A percentile compares a stretch with the other conserved stretches of the same genome.
These are phyloP conservation scores for Trematosphaeria pertusa DNA, from an alignment of 2,329 filamentous ascomycete genomes.

Conservation along the genomic window DNA sequence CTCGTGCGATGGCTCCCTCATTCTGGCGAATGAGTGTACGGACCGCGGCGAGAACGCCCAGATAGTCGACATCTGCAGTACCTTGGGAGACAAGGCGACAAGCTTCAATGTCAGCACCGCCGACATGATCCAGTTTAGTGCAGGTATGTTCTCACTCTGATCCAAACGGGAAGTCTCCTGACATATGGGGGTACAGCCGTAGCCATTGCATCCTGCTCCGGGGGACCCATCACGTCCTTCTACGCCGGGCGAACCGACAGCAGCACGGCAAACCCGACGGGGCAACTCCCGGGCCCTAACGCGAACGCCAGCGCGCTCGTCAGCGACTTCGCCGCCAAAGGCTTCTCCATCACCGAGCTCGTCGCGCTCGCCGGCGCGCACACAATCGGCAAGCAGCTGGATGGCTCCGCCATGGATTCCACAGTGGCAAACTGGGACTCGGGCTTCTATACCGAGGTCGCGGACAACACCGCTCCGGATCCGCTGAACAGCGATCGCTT, in stretches of 20 bases:
- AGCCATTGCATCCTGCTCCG: slow-evolving; percentile 13
- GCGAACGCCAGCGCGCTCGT: slow-evolving; percentile 13
- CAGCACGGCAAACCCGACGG: slow-evolving; percentile 2
- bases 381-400: slow-evolving; percentile 21
- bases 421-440: slow-evolving; percentile 29
- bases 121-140: slow-evolving; percentile 21
- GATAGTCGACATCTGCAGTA: slow-evolving; percentile 47
- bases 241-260: slow-evolving; percentile 16
- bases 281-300: slow-evolving; percentile 10
- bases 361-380: slow-evolving; percentile 33
- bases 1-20: slow-evolving; percentile 15
- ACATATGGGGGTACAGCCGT: neutral
- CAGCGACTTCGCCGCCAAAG: slow-evolving; percentile 23
- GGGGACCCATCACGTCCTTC: slow-evolving; percentile 7
- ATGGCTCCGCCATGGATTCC: slow-evolving; percentile 23
- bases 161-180: neutral
- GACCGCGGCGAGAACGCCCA: slow-evolving; percentile 47
- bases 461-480: slow-evolving; percentile 13
- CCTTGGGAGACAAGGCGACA: slow-evolving; percentile 43
- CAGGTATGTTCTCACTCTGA: slow-evolving; percentile 2
- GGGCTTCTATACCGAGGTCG: slow-evolving; percentile 26
- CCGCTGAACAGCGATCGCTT: slow-evolving; percentile 6
- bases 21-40: slow-evolving; percentile 10
- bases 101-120: slow-evolving; percentile 35
- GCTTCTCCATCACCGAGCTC: slow-evolving; percentile 26